A percentile compares a stretch with the other conserved stretches of the same genome.
Conservation (phyloP, 345 rosid genomes). For the Eucalyptus pauciflora region DNA sequence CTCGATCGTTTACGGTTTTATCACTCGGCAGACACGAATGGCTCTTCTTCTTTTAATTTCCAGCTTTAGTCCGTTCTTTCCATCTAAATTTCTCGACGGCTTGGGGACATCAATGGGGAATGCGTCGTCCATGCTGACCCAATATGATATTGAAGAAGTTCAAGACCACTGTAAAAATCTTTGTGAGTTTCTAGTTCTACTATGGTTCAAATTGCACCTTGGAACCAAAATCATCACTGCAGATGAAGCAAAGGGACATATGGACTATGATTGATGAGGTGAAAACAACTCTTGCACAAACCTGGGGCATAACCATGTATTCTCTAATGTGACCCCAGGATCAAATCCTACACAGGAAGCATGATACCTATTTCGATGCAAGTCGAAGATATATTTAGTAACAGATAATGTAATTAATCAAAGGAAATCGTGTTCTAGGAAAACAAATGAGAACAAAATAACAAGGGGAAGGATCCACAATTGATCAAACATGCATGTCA, state of each 20-base stretch:
- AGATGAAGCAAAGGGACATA: not conserved
- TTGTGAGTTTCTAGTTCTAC: too few species aligned
- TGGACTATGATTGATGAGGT: not conserved
- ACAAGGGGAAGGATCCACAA: not conserved
- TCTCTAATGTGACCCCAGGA: conserved; percentile 67
- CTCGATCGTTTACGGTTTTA: not conserved
- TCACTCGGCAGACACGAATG: not conserved
- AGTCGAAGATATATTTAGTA: not conserved
- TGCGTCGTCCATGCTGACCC: too few species aligned
- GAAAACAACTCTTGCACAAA: conserved; percentile 16
- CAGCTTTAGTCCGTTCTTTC: too few species aligned
- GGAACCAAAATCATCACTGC: not conserved
- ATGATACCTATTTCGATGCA: conserved; percentile 64
- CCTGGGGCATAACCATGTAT: conserved; percentile 96
- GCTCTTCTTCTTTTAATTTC: too few species aligned
- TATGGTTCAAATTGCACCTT: not conserved
- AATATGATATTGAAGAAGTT: too few species aligned
- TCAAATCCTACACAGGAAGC: conserved; percentile 96
- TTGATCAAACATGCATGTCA: not conserved
- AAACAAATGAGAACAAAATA: not conserved
- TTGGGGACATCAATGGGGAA: too few species aligned
- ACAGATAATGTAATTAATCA: not conserved
- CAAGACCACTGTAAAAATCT: too few species aligned
- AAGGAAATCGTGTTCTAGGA: not conserved
- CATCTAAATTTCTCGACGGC: too few species aligned